Evolutionary conservation across 176 grass and related monocot genomes (phyloP).

Genomic region (Oryza meyeriana): DNA sequence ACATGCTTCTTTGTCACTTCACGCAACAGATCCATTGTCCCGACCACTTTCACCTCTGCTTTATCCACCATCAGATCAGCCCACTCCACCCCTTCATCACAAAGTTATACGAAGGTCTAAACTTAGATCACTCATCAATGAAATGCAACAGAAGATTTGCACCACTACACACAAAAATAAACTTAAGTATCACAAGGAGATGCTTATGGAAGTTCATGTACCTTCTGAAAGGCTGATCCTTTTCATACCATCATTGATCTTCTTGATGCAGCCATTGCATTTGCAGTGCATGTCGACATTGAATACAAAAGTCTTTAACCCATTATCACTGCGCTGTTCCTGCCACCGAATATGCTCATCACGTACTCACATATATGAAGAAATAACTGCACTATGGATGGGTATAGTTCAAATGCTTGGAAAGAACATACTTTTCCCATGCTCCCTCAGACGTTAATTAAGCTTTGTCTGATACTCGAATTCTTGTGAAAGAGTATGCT

Average conservation of each 20-base stretch:
- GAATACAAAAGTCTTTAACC: slow-evolving; percentile 7
- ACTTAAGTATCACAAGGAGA: not conserved
- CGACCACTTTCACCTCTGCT: slow-evolving; percentile 25
- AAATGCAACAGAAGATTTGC: not conserved
- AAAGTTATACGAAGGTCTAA: not conserved
- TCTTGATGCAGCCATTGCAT: slow-evolving; percentile 42
- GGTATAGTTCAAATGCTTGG: not conserved
- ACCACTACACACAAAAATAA: not conserved
- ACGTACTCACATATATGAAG: not conserved
- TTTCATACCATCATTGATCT: slow-evolving; percentile 40
- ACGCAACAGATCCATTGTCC: not conserved
- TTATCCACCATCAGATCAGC: slow-evolving; percentile 16
- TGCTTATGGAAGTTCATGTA: not conserved
- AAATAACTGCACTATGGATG: not conserved
- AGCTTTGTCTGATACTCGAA: not conserved
- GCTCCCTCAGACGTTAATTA: slow-evolving; percentile 10
- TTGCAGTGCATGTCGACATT: slow-evolving; percentile 38
- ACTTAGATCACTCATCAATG: not conserved
- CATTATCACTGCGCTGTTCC: not conserved
- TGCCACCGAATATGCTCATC: not conserved
- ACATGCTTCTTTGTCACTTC: slow-evolving; percentile 27
- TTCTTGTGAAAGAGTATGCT: not conserved
- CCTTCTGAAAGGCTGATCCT: slow-evolving; percentile 33
- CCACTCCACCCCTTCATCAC: slow-evolving; percentile 29
- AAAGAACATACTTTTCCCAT: slow-evolving; percentile 27